phyloP scores from a whole-genome alignment of 371 early-diverging fungal genomes.

The Lichtheimia corymbifera region DNA sequence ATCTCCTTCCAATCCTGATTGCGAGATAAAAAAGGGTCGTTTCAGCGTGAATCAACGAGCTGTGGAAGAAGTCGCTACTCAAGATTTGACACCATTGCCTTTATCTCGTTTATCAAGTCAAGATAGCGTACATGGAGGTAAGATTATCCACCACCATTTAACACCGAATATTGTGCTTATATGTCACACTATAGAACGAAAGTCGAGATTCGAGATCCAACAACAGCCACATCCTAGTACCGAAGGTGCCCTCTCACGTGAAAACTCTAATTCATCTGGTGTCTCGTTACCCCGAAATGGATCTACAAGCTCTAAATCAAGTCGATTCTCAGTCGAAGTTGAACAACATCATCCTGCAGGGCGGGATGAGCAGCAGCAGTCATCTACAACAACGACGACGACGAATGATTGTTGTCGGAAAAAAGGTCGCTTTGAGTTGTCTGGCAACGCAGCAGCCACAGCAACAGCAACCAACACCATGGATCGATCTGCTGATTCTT shows the following conservation, averaged over 20 bases:
- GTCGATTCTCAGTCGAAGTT: conserved; percentile 28
- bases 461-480: not conserved
- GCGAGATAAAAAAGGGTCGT: conserved; percentile 61
- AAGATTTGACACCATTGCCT: conserved; percentile 10
- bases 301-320: conserved; percentile 23
- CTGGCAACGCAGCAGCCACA: conserved; percentile 16
- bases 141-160: not conserved
- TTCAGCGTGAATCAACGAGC: conserved; percentile 55
- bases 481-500: conserved; percentile 8
- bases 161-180: not conserved
- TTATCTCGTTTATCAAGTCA: conserved; percentile 16
- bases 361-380: not conserved
- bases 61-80: not conserved
- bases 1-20: conserved; percentile 8
- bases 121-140: conserved; percentile 17
- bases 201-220: conserved; percentile 26
- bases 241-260: conserved; percentile 31
- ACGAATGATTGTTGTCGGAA: conserved; percentile 30
- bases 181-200: conserved; percentile 11
- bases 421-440: conserved; percentile 47
- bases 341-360: conserved; percentile 9
- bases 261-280: conserved; percentile 39
- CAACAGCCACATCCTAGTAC: conserved; percentile 10
- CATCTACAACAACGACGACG: not conserved
- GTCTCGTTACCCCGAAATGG: conserved; percentile 20